Conservation (phyloP, 2,329 filamentous ascomycete species). For the Amylocarpus encephaloides region DNA sequence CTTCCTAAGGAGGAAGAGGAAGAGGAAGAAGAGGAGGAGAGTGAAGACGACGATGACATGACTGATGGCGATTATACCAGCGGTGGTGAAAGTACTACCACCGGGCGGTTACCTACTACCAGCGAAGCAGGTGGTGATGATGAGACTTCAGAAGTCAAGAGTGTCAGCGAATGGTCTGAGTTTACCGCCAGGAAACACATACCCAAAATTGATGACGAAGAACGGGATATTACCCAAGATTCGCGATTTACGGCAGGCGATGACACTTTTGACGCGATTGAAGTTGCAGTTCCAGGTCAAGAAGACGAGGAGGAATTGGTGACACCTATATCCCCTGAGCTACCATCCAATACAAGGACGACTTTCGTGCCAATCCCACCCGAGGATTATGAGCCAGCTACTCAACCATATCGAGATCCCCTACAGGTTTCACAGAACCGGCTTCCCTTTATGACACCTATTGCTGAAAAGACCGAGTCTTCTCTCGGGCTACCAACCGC, state of each 20-base stretch:
- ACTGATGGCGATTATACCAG: conserved; percentile 74
- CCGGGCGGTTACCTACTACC: conserved; percentile 60
- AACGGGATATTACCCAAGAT: conserved; percentile 30
- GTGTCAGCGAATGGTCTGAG: conserved; percentile 80
- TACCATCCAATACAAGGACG: conserved; percentile 40
- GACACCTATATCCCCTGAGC: conserved; percentile 39
- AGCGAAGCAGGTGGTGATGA: conserved; percentile 63
- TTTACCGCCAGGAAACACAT: conserved; percentile 71
- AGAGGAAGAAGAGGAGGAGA: conserved; percentile 46
- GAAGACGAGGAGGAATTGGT: conserved; percentile 35
- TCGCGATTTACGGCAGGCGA: conserved; percentile 38
- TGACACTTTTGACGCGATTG: conserved; percentile 28
- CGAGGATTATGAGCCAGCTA: conserved; percentile 78
- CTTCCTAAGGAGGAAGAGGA: conserved; percentile 39
- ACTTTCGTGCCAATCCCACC: conserved; percentile 75
- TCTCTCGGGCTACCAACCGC: conserved; percentile 66
- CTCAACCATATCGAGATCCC: conserved; percentile 74
- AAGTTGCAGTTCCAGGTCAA: conserved; percentile 28
- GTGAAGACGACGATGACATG: conserved; percentile 55
- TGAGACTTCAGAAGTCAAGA: conserved; percentile 53
- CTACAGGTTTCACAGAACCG: conserved; percentile 78
- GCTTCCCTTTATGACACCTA: conserved; percentile 97
- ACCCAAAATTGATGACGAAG: conserved; percentile 38
- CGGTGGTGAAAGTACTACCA: conserved; percentile 75
- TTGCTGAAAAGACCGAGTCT: conserved; percentile 89